Evolutionary conservation across 192 early-diverging fungal genomes (phyloP), one percentile per base, ranked within the genome.

Genomic region (Umbelopsis vinacea): DNA sequence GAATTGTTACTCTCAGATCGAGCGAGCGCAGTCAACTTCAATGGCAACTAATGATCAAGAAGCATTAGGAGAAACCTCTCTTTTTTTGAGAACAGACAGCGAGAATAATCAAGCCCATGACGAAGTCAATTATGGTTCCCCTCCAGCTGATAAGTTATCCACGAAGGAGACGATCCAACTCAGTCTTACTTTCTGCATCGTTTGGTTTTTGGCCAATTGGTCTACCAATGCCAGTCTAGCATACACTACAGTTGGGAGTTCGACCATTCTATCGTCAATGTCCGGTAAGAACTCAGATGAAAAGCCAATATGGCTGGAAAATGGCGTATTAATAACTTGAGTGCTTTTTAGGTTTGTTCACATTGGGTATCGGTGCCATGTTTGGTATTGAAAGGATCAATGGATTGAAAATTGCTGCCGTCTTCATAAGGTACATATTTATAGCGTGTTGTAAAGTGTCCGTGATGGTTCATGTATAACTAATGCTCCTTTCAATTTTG

Each of bases 171-270:
- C 87, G 15, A 87, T 88, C 0, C 72, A 84, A 69, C 82, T 92
- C 46, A 87, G 91, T 2, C 72, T 90, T 33, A 75, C 74, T 0
- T 94, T 94, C 72, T 92, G 92, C 75, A 76, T 91, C 12, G 77
- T 93, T 57, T 94, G 93, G 93, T 94, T 94, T 83, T 46, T 77
- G 29, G 93, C 92, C 67, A 93, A 93, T 74, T 87, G 87, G 79
- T 78, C 86, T 3, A 90, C 85, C 40, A 94, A 93, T 72, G 85
- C 89, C 10, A 90, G 90, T 43, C 82, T 93, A 50, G 89, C 90
- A 0, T 91, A 91, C 71, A 93, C 92, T 17, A 87, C 84, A 0
- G 93, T 93, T 21, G 89, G 88, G 6, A 92, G 89, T 68, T 87
- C 86, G 23, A 92, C 93, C 21, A 92, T 94, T 14, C 73, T 94